A percentile compares a stretch with the other conserved stretches of the same genome.
Evolutionary conservation across 2,329 filamentous ascomycete species (phyloP).

Genomic region (Pestalotiopsis sp.): DNA sequence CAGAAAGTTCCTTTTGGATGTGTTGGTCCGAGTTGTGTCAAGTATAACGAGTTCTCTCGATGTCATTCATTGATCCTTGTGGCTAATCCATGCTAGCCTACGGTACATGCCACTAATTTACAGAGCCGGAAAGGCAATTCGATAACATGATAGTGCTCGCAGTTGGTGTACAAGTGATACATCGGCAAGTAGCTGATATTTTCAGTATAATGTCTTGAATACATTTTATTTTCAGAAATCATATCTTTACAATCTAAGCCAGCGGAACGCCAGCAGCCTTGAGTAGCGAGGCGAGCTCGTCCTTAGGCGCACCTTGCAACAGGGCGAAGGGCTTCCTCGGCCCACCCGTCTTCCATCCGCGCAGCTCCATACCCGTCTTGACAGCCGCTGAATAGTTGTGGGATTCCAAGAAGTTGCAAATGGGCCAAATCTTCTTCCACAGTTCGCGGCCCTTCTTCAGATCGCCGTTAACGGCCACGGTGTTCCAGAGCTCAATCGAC

Average conservation of each 20-base stretch:
- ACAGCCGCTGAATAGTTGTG: constrained; percentile 49
- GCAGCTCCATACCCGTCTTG: constrained; percentile 52
- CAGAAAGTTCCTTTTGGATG: too few species aligned
- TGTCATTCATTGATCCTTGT: not conserved
- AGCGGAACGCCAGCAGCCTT: constrained; percentile 40
- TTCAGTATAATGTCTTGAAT: not conserved
- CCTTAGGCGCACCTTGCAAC: constrained; percentile 31
- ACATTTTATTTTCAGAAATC: too few species aligned
- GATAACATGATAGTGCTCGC: too few species aligned
- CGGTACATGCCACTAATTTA: not conserved
- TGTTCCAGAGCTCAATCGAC: constrained; percentile 48
- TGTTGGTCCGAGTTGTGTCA: too few species aligned
- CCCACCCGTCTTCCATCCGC: constrained; percentile 47
- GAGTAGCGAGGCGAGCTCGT: constrained; percentile 38
- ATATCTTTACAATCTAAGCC: constrained; percentile 2
- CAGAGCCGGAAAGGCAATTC: too few species aligned
- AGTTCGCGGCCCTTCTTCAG: constrained; percentile 44
- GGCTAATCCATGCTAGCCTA: not conserved
- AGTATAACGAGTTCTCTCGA: not conserved
- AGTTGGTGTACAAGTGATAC: not conserved
- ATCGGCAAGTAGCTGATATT: not conserved
- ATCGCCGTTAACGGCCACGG: constrained; percentile 44
- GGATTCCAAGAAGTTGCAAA: constrained; percentile 52
- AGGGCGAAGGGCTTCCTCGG: constrained; percentile 51
- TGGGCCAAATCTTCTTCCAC: constrained; percentile 50